These are phyloP conservation scores for Glebionis coronaria DNA, from an alignment of 129 eudicot species.

Conservation along the genomic window DNA sequence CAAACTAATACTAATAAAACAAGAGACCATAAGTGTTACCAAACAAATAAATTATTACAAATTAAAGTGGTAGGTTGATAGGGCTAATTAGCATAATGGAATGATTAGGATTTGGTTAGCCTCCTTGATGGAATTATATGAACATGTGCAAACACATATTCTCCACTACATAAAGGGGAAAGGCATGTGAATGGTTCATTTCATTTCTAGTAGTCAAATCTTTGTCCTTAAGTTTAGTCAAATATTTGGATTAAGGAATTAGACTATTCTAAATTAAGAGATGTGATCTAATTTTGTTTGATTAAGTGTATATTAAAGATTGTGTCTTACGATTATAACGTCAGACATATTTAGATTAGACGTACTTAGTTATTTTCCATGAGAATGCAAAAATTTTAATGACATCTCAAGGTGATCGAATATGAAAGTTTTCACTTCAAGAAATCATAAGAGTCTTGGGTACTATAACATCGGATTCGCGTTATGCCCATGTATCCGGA, in stretches of 20 bases:
- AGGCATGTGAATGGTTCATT: slow-evolving; percentile 33
- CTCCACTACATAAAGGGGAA: slow-evolving; percentile 36
- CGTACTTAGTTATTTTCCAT: not conserved
- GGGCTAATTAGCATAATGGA: slow-evolving; percentile 24
- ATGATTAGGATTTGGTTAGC: slow-evolving; percentile 34
- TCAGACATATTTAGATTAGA: not conserved
- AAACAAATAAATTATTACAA: not conserved
- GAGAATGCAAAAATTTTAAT: not conserved
- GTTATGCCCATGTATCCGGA: too few species aligned
- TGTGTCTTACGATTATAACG: not conserved
- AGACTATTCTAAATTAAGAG: slow-evolving; percentile 1
- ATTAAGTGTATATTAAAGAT: not conserved
- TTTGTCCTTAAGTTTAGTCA: slow-evolving; percentile 31
- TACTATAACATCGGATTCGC: too few species aligned
- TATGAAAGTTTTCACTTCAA: too few species aligned
- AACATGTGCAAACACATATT: slow-evolving; percentile 39
- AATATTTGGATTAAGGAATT: slow-evolving; percentile 14
- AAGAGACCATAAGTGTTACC: not conserved
- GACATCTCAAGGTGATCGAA: not conserved
- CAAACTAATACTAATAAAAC: not conserved
- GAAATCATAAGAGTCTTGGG: too few species aligned
- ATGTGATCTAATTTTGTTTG: not conserved
- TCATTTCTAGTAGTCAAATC: slow-evolving; percentile 23
- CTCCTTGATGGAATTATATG: slow-evolving; percentile 33
- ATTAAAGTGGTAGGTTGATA: slow-evolving; percentile 11